Percentiles rank a stretch among this genome's conserved stretches.
Conservation (phyloP, 345 rosid genomes). For the Camelina laxa region DNA sequence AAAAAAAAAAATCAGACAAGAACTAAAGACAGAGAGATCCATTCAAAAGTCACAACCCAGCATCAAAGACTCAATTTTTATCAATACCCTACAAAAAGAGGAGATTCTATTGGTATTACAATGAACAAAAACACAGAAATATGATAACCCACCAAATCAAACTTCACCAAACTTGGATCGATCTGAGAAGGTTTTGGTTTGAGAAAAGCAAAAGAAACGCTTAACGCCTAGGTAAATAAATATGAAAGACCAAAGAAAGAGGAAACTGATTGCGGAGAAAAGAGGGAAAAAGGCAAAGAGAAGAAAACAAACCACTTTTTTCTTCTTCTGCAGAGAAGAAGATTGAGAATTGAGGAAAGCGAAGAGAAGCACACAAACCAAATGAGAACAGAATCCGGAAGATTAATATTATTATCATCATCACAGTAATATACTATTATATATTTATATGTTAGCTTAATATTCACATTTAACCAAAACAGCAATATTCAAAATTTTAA, state of each 20-base stretch:
- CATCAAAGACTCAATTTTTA: conserved; percentile 1
- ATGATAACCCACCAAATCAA: conserved; percentile 27
- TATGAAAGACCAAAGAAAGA: conserved; percentile 25
- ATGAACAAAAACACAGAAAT: background rate
- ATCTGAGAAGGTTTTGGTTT: conserved; percentile 35
- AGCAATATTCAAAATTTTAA: conserved; percentile 7
- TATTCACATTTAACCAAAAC: conserved; percentile 15
- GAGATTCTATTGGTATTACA: background rate
- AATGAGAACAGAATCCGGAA: conserved; percentile 39
- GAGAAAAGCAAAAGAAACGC: conserved; percentile 17
- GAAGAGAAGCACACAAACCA: conserved; percentile 35
- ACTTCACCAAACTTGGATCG: conserved; percentile 16
- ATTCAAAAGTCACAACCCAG: conserved; percentile 4
- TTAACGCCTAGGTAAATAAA: background rate
- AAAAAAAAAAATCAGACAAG: background rate
- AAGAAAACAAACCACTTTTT: conserved; percentile 24
- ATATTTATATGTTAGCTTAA: background rate
- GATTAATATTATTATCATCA: conserved; percentile 11
- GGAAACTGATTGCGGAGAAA: conserved; percentile 39
- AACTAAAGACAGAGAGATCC: conserved; percentile 33
- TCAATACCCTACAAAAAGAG: background rate
- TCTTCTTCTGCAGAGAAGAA: background rate
- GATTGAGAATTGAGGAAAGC: conserved; percentile 38
- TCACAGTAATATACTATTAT: background rate
- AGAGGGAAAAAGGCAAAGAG: conserved; percentile 22